Evolutionary conservation across 2,329 filamentous ascomycete genomes (phyloP).

Genomic region (Pestalotiopsis sp.): DNA sequence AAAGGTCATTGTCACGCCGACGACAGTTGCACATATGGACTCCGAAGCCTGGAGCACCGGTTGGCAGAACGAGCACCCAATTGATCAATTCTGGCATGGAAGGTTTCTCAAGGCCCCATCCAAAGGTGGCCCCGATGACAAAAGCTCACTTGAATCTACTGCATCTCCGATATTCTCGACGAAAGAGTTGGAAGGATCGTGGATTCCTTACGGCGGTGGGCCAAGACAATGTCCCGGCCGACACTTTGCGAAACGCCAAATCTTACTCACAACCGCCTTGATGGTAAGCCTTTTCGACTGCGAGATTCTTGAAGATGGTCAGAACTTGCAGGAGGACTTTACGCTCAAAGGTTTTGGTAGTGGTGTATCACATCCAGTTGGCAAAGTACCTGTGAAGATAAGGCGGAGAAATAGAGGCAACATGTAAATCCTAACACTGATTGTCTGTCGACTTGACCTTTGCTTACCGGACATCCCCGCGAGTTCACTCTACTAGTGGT

Average conservation of each 20-base stretch:
- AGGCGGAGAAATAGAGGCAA: slow-evolving; percentile 17
- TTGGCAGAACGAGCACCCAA: slow-evolving; percentile 18
- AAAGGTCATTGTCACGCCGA: slow-evolving; percentile 18
- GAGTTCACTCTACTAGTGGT: no score
- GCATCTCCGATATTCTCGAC: slow-evolving; percentile 22
- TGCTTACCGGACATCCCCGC: no score
- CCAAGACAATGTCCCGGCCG: slow-evolving; percentile 29
- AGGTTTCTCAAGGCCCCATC: slow-evolving; percentile 18
- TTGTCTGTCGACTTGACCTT: no score
- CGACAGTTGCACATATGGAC: slow-evolving; percentile 20
- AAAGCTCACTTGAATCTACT: neutral
- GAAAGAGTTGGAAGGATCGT: slow-evolving; percentile 30
- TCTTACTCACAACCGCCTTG: slow-evolving; percentile 25
- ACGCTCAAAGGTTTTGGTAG: slow-evolving; percentile 29
- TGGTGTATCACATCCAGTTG: slow-evolving; percentile 26
- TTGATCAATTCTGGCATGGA: slow-evolving; percentile 24
- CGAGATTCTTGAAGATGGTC: slow-evolving; percentile 24
- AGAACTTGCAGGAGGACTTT: slow-evolving; percentile 25
- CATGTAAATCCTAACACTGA: no score
- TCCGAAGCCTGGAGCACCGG: slow-evolving; percentile 23
- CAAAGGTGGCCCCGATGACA: neutral
- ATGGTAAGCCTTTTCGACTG: slow-evolving; percentile 26
- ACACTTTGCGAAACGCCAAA: slow-evolving; percentile 34
- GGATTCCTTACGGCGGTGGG: slow-evolving; percentile 32
- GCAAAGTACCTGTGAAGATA: slow-evolving; percentile 25